phyloP scores from a whole-genome alignment of 2,329 filamentous ascomycete species.

The Penicillium palitans region DNA sequence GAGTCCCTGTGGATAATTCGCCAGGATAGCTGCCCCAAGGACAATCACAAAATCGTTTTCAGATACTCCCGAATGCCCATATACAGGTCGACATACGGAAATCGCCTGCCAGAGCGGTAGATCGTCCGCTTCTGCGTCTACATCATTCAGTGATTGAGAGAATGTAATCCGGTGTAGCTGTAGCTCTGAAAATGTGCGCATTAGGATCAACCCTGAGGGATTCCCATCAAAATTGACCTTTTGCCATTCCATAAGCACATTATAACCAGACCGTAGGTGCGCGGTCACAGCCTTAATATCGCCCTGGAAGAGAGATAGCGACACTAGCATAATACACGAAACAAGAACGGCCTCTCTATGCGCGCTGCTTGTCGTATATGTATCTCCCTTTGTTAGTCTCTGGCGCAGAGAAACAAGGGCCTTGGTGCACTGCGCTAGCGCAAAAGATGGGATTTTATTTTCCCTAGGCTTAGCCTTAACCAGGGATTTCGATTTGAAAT shows the following conservation, averaged over 20 bases:
- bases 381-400: not conserved
- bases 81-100: not conserved
- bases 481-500: not conserved
- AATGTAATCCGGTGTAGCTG: constrained; percentile 4
- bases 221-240: constrained; percentile 1
- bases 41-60: not conserved
- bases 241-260: constrained; percentile 1
- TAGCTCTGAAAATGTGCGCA: not conserved
- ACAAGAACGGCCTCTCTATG: constrained; percentile 3
- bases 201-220: not conserved
- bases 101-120: not conserved
- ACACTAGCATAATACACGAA: not conserved
- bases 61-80: not conserved
- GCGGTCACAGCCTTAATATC: not conserved
- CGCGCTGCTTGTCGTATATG: constrained; percentile 1
- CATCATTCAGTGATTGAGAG: not conserved
- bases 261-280: not conserved
- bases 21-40: not conserved
- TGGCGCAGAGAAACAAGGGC: not conserved
- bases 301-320: constrained; percentile 1
- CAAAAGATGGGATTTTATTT: not conserved
- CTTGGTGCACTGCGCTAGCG: constrained; percentile 1
- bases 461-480: not conserved
- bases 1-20: not conserved
- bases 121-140: not conserved